A percentile compares a stretch with the other conserved stretches of the same genome.
phyloP scores from a whole-genome alignment of 2,329 filamentous ascomycete species.

The Clarireedia monteithiana region DNA sequence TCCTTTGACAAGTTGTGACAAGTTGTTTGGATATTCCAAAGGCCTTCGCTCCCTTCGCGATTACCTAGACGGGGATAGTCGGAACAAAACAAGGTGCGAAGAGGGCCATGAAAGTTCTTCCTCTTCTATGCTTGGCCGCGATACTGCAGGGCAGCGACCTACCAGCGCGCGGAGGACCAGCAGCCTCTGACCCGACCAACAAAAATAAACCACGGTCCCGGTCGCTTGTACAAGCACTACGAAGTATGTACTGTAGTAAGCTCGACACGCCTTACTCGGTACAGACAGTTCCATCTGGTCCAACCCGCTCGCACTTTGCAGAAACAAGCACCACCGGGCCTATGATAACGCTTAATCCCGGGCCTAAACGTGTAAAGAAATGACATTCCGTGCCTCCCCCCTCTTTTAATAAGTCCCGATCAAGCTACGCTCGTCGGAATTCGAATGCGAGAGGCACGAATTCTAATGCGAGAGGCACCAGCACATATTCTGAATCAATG shows the following conservation, averaged over 20 bases:
- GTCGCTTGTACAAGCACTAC: too few relatives aligned
- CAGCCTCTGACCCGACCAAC: background rate
- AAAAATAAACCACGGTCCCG: too few relatives aligned
- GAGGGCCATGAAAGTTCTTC: background rate
- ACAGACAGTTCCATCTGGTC: too few relatives aligned
- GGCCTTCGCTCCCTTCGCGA: background rate
- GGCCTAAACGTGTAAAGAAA: background rate
- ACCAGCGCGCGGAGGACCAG: background rate
- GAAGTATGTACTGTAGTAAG: too few relatives aligned
- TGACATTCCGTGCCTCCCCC: too few relatives aligned
- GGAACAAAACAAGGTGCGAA: background rate
- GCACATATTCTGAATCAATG: slow-evolving; percentile 5
- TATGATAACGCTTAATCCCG: background rate
- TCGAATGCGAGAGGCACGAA: background rate
- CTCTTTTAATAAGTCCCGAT: too few relatives aligned
- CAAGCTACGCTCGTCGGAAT: background rate
- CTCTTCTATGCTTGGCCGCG: background rate
- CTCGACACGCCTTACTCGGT: too few relatives aligned
- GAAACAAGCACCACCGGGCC: too few relatives aligned
- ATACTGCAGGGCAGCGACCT: background rate
- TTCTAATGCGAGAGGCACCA: background rate
- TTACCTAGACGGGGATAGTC: background rate
- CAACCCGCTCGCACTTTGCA: too few relatives aligned
- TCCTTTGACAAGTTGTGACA: too few relatives aligned
- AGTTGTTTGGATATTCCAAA: too few relatives aligned